These are phyloP conservation scores for Cucurbita moschata DNA, from an alignment of 306 rosid species.

Conservation along the genomic window DNA sequence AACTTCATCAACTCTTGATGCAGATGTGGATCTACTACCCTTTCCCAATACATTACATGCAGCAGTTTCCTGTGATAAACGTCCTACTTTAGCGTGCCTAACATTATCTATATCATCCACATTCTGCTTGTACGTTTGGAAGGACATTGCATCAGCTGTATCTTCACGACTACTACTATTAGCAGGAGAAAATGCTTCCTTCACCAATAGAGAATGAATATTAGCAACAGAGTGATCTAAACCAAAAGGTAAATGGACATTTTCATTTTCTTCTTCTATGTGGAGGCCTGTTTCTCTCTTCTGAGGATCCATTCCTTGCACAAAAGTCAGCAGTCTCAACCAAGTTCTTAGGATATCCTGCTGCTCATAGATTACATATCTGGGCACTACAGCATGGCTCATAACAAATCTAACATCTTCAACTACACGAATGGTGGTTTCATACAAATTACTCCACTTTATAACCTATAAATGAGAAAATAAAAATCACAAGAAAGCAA, in stretches of 20 bases:
- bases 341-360: constrained; percentile 71
- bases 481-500: not conserved
- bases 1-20: constrained; percentile 25
- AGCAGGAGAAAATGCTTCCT: constrained; percentile 67
- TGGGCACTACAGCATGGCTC: constrained; percentile 71
- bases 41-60: constrained; percentile 35
- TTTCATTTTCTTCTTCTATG: constrained; percentile 81
- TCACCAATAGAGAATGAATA: constrained; percentile 68
- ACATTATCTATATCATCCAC: constrained; percentile 39
- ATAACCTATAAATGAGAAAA: constrained; percentile 32
- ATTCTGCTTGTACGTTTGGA: constrained; percentile 21
- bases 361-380: constrained; percentile 57
- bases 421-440: constrained; percentile 62
- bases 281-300: constrained; percentile 78
- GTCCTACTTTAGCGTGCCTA: constrained; percentile 78
- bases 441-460: constrained; percentile 48
- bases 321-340: constrained; percentile 68
- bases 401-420: constrained; percentile 93
- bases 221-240: constrained; percentile 63
- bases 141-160: constrained; percentile 26
- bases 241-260: constrained; percentile 47
- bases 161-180: constrained; percentile 38
- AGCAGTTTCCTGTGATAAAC: constrained; percentile 67
- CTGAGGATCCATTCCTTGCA: constrained; percentile 90
- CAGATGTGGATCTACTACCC: constrained; percentile 23